Evolutionary conservation across 306 rosid genomes (phyloP).

Genomic region (Quercus dentata): DNA sequence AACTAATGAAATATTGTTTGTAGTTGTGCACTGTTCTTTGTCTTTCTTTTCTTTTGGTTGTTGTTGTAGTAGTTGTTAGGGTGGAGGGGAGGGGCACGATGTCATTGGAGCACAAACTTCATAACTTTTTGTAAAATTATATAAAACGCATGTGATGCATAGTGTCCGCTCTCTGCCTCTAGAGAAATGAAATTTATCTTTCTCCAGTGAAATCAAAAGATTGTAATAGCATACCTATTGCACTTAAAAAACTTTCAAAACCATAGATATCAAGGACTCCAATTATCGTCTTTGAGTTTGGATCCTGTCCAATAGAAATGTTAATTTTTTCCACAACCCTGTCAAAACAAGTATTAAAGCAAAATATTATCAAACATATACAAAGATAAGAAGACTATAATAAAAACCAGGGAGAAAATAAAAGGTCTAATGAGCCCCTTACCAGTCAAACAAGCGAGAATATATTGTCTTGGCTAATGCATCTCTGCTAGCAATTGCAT

Average conservation of each 20-base stretch:
- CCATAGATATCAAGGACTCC: slow-evolving; percentile 99
- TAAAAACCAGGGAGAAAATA: too few species aligned
- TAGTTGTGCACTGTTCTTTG: neutral
- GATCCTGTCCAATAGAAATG: slow-evolving; percentile 93
- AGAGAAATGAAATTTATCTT: too few species aligned
- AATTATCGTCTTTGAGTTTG: slow-evolving; percentile 80
- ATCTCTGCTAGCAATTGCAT: slow-evolving; percentile 91
- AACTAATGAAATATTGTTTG: neutral
- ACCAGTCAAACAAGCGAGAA: slow-evolving; percentile 97
- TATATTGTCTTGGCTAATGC: slow-evolving; percentile 90
- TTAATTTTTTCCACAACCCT: slow-evolving; percentile 98
- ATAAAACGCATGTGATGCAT: too few species aligned
- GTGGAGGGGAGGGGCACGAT: too few species aligned
- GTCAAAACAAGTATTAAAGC: slow-evolving; percentile 20
- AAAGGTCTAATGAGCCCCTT: slow-evolving; percentile 19
- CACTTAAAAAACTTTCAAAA: slow-evolving; percentile 94
- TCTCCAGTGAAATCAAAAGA: too few species aligned
- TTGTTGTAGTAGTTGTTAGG: too few species aligned
- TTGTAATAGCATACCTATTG: slow-evolving; percentile 61
- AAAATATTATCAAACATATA: slow-evolving; percentile 7
- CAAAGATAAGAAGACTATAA: slow-evolving; percentile 9
- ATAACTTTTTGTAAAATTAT: too few species aligned
- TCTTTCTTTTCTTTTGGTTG: neutral
- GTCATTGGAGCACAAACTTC: too few species aligned
- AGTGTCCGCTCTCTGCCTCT: too few species aligned